phyloP scores from a whole-genome alignment of 768 basidiomycete genomes.

The Dacryopinax primogenitus region DNA sequence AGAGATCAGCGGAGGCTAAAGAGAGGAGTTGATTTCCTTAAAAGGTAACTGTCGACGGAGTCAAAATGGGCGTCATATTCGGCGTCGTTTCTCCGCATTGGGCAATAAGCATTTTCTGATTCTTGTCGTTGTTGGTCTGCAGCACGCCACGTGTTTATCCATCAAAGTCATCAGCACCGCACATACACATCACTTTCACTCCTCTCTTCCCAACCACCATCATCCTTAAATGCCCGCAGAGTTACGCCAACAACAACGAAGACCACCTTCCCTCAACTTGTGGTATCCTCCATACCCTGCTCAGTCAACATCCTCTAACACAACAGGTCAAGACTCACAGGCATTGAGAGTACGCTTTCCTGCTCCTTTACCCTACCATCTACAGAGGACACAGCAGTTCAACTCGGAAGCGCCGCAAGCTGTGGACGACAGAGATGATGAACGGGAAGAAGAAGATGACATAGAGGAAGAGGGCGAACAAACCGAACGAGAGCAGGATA shows the following conservation, averaged over 20 bases:
- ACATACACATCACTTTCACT: background rate
- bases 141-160: too few relatives aligned
- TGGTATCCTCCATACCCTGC: conserved; percentile 1
- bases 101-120: too few relatives aligned
- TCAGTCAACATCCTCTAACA: background rate
- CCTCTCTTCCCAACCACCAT: background rate
- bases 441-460: background rate
- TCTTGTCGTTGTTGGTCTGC: too few relatives aligned
- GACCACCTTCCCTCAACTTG: background rate
- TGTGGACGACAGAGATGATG: too few relatives aligned
- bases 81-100: too few relatives aligned
- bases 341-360: background rate
- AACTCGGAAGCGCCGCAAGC: too few relatives aligned
- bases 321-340: background rate
- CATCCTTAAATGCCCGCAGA: background rate
- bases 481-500: too few relatives aligned
- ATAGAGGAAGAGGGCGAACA: background rate
- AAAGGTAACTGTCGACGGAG: too few relatives aligned
- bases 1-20: too few relatives aligned
- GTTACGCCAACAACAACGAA: background rate
- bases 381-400: background rate
- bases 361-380: background rate
- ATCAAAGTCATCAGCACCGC: background rate
- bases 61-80: too few relatives aligned
- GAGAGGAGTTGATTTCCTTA: background rate